Evolutionary conservation across 108 stramenopile genomes (phyloP), one percentile per base, ranked within the genome.

Genomic region (Nitzschia sp.): DNA sequence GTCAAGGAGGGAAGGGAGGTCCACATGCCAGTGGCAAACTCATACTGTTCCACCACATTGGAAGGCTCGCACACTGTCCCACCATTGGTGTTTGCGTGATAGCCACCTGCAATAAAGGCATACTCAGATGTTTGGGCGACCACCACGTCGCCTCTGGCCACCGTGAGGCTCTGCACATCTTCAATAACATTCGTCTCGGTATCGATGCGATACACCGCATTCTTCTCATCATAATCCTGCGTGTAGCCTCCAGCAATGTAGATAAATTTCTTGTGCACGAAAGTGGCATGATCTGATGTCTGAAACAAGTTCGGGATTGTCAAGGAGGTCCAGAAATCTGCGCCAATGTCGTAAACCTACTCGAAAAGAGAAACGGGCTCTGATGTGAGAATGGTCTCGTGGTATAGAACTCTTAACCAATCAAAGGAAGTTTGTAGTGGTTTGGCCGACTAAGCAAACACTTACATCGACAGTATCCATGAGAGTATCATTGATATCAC

Each of bases 211-310:
- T 58, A 3, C 19, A 50, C 9, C 15, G 28, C 9, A n/a, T 29
- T 32, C 26, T 27, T 6, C 9, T 62, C 63, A 32, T 15, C 47
- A 58, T 91, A 91, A 9, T 52, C 38, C 1, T 32, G 63, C 57
- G 83, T 54, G 61, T 81, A 91, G 26, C 90, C 90, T 2, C 85
- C 90, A 26, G 80, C 78, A 32, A 88, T 34, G 62, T 78, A 87
- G 9, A 80, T 71, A 35, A 36, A 57, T 0, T 50, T 68, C 11
- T 76, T 60, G 19, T 46, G 54, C 9, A 44, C 53, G 53, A 86
- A 82, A 30, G 62, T 72, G 0, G 75, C 84, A 22, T 61, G 63
- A 69, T 91, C 90, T 9, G 76, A 77, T 0, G 78, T 58, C 1
- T 36, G n/a, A 29, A 69, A 80, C 1, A 34, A 60, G 2, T 55